phyloP scores from a whole-genome alignment of 805 yeast species.

The Lachancea fermentati region DNA sequence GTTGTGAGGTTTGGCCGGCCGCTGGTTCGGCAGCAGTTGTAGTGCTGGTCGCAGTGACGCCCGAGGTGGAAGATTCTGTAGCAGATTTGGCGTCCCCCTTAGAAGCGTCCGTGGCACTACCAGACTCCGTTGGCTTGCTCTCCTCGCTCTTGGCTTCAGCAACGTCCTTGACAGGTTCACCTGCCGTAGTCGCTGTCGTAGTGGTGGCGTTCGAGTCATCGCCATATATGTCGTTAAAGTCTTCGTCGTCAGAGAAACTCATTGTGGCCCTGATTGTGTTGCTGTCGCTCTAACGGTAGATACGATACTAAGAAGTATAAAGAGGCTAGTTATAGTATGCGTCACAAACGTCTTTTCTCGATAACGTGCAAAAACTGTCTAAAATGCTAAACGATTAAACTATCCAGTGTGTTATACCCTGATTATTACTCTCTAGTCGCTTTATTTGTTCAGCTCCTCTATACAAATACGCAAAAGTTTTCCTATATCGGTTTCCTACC shows the following conservation, averaged over 20 bases:
- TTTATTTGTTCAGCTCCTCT: not conserved
- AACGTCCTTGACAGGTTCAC: slow-evolving; percentile 14
- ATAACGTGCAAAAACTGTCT: slow-evolving; percentile 5
- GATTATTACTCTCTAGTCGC: not conserved
- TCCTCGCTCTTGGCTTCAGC: slow-evolving; percentile 6
- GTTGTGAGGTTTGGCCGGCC: slow-evolving; percentile 15
- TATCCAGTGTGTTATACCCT: not conserved
- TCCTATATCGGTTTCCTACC: not conserved
- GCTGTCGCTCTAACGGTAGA: slow-evolving; percentile 6
- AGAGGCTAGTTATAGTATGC: slow-evolving; percentile 3
- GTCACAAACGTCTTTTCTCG: slow-evolving; percentile 5
- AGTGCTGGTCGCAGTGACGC: slow-evolving; percentile 3
- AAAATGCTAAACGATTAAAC: slow-evolving; percentile 8
- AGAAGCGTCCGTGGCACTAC: slow-evolving; percentile 15
- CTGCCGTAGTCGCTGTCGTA: slow-evolving; percentile 10
- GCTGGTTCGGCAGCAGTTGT: slow-evolving; percentile 7
- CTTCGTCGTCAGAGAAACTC: slow-evolving; percentile 83
- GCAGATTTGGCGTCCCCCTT: slow-evolving; percentile 3
- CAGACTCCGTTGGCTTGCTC: slow-evolving; percentile 10
- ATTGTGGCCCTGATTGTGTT: slow-evolving; percentile 31
- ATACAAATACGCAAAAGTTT: not conserved
- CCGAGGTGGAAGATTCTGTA: not conserved
- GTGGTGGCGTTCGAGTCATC: slow-evolving; percentile 27
- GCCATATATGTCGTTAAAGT: slow-evolving; percentile 85
- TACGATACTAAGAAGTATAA: slow-evolving; percentile 9